A percentile compares a stretch with the other conserved stretches of the same genome.
Conservation (phyloP, 495 filamentous ascomycete species). For the Neurospora terricola region DNA sequence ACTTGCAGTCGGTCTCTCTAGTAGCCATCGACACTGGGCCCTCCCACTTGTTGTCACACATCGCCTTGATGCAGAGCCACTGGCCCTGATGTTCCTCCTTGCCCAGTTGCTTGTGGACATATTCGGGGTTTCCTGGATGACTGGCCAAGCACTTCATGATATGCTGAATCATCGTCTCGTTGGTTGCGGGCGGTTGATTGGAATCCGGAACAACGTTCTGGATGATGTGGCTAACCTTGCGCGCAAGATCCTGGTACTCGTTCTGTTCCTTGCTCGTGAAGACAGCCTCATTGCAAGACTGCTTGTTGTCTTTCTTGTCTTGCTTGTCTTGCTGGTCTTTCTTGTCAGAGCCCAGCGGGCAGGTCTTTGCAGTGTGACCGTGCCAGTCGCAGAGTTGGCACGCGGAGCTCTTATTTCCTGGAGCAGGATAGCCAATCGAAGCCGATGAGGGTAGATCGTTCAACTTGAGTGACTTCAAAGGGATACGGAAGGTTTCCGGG, state of each 20-base stretch:
- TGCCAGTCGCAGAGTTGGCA: neutral
- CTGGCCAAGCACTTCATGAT: neutral
- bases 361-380: neutral
- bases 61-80: conserved; percentile 6
- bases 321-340: neutral
- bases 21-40: neutral
- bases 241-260: conserved; percentile 3
- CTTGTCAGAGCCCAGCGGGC: neutral
- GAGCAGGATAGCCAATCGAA: neutral
- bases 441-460: neutral
- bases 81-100: neutral
- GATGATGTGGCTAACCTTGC: neutral
- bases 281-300: neutral
- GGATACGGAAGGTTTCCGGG: neutral
- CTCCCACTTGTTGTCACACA: conserved; percentile 2
- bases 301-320: neutral
- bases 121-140: neutral
- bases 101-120: neutral
- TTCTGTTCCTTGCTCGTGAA: conserved; percentile 1
- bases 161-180: conserved; percentile 6
- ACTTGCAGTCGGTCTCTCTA: neutral
- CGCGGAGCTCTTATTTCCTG: neutral
- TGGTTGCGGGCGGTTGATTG: conserved; percentile 4
- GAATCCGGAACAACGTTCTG: conserved; percentile 1
- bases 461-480: neutral